A percentile compares a stretch with the other conserved stretches of the same genome.
Conservation (phyloP, 805 yeast species). For the Metschnikowia vanudenii region DNA sequence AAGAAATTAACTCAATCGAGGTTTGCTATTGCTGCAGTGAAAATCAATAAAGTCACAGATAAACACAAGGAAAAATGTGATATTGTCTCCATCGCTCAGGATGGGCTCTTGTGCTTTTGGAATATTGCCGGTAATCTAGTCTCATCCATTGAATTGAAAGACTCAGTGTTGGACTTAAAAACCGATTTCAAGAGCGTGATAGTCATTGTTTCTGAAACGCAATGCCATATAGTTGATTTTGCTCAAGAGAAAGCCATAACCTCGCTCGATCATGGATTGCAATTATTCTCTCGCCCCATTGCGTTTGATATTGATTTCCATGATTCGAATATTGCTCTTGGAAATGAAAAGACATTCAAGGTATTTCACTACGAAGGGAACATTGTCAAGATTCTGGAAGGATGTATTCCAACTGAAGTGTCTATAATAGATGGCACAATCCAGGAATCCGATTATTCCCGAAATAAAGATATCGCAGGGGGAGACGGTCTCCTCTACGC, state of each 20-base stretch:
- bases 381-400: conserved; percentile 2
- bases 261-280: conserved; percentile 19
- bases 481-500: conserved; percentile 42
- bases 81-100: conserved; percentile 24
- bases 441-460: conserved; percentile 6
- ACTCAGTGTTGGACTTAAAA: conserved; percentile 4
- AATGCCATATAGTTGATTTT: conserved; percentile 23
- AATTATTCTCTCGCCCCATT: conserved; percentile 10
- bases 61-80: conserved; percentile 26
- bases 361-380: conserved; percentile 23
- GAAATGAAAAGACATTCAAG: conserved; percentile 20
- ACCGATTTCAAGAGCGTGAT: conserved; percentile 30
- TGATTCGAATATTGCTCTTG: conserved; percentile 28
- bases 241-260: conserved; percentile 7
- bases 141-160: conserved; percentile 1
- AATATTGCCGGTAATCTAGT: conserved; percentile 16
- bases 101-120: conserved; percentile 29
- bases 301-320: conserved; percentile 33
- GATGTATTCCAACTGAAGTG: conserved; percentile 16
- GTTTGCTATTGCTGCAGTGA: conserved; percentile 22
- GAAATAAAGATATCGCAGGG: conserved; percentile 32
- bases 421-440: conserved; percentile 17
- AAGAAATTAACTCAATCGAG: conserved; percentile 17
- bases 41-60: conserved; percentile 22
- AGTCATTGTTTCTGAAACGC: conserved; percentile 21